These are phyloP conservation scores for Pogostemon cablin DNA, from an alignment of 257 asterid species.

Conservation along the genomic window DNA sequence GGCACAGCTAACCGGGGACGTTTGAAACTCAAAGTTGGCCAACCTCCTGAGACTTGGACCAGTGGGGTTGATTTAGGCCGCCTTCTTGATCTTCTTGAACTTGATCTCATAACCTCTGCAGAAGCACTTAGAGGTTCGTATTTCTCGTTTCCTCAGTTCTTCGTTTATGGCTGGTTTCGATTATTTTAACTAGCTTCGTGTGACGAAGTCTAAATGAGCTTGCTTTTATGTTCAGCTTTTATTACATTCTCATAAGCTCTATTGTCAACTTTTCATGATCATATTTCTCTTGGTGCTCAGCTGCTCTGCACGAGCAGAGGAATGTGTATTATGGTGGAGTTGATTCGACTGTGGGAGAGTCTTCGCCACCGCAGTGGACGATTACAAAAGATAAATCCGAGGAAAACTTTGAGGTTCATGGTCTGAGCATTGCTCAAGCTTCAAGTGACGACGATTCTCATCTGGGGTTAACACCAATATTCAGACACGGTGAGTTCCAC, in stretches of 20 bases:
- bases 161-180: not conserved
- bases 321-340: slow-evolving; percentile 59
- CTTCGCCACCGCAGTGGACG: slow-evolving; percentile 52
- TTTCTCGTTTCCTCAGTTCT: not conserved
- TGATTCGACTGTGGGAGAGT: slow-evolving; percentile 65
- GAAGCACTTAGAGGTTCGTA: slow-evolving; percentile 73
- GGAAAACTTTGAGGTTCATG: slow-evolving; percentile 50
- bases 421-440: slow-evolving; percentile 46
- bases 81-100: slow-evolving; percentile 95
- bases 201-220: not conserved
- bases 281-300: slow-evolving; percentile 35
- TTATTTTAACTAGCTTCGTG: not conserved
- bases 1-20: slow-evolving; percentile 98
- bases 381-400: slow-evolving; percentile 42
- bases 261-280: not conserved
- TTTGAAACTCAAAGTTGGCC: slow-evolving; percentile 77
- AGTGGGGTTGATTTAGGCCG: slow-evolving; percentile 99
- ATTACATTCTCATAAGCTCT: not conserved
- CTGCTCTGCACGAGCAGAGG: slow-evolving; percentile 66
- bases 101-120: slow-evolving; percentile 69
- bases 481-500: slow-evolving; percentile 49
- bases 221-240: not conserved
- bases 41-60: slow-evolving; percentile 97
- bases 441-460: slow-evolving; percentile 53
- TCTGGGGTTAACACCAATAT: slow-evolving; percentile 38